phyloP scores from a whole-genome alignment of 139 green algal genomes.

The Closterium sp. region DNA sequence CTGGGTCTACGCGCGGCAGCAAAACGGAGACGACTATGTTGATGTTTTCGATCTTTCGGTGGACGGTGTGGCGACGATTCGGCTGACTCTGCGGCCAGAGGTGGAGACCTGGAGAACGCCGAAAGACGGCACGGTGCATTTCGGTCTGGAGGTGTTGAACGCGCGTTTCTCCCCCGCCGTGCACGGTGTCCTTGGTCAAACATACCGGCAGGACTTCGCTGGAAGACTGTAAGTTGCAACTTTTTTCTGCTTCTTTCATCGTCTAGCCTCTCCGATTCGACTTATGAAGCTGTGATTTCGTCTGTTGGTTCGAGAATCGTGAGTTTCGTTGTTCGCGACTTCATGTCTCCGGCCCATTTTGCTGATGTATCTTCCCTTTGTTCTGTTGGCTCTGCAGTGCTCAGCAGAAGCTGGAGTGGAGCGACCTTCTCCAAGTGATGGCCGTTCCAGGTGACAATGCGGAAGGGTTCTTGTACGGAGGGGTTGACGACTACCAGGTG shows the following conservation, averaged over 20 bases:
- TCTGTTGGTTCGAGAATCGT: background rate
- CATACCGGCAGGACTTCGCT: conserved; percentile 8
- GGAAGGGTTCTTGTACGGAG: background rate
- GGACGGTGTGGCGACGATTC: background rate
- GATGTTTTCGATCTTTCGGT: background rate
- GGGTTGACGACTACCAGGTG: background rate
- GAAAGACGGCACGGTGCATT: conserved; percentile 28
- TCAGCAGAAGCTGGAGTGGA: conserved; percentile 1
- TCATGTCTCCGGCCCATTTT: background rate
- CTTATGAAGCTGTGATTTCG: too few relatives aligned
- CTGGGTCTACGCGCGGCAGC: background rate
- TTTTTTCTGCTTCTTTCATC: too few relatives aligned
- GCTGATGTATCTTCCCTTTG: background rate
- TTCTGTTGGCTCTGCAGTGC: background rate
- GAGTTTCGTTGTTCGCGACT: background rate
- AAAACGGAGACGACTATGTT: background rate
- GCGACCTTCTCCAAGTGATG: background rate
- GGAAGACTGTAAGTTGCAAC: conserved; percentile 24
- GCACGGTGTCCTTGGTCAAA: conserved; percentile 37
- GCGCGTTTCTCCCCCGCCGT: background rate
- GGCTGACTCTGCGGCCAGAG: background rate
- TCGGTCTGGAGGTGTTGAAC: conserved; percentile 5
- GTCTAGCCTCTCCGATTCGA: too few relatives aligned
- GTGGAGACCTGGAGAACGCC: background rate
- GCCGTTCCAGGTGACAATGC: background rate